A percentile compares a stretch with the other conserved stretches of the same genome.
Evolutionary conservation across 164 flowering plant species (phyloP).

Genomic region (Tinospora cordifolia): DNA sequence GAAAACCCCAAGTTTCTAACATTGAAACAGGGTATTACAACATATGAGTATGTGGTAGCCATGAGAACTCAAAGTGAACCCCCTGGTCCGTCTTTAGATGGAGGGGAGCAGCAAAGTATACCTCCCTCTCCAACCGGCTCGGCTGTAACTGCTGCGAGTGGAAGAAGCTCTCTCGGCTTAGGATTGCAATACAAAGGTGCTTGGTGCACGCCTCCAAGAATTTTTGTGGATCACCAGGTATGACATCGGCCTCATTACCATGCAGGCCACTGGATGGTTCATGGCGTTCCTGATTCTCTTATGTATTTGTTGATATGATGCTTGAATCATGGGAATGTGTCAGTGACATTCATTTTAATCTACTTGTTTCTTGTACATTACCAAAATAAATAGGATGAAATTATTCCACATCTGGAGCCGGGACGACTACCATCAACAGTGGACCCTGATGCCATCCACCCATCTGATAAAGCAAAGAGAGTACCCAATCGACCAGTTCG

Average conservation of each 20-base stretch:
- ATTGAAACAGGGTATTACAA: slow-evolving; percentile 69
- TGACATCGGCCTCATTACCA: not conserved
- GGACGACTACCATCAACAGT: slow-evolving; percentile 85
- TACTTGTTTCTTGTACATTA: not conserved
- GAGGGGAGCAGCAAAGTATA: slow-evolving; percentile 68
- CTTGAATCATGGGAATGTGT: not conserved
- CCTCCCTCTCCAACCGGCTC: slow-evolving; percentile 87
- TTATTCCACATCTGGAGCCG: slow-evolving; percentile 78
- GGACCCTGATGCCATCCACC: slow-evolving; percentile 68
- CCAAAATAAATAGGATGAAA: slow-evolving; percentile 67
- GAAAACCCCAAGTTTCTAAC: not conserved
- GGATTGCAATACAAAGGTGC: slow-evolving; percentile 78
- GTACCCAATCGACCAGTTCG: slow-evolving; percentile 56
- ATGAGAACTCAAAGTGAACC: slow-evolving; percentile 93
- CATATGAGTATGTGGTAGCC: slow-evolving; percentile 91
- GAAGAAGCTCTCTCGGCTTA: slow-evolving; percentile 75
- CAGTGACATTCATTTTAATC: not conserved
- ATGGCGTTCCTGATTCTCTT: too few relatives aligned
- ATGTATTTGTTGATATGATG: too few relatives aligned
- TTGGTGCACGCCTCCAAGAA: slow-evolving; percentile 96
- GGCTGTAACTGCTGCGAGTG: slow-evolving; percentile 78
- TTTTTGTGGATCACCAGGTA: slow-evolving; percentile 93
- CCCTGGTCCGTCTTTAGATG: slow-evolving; percentile 82
- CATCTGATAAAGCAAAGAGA: slow-evolving; percentile 48
- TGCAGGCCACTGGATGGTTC: not conserved